Evolutionary conservation across 106 monocot genomes (phyloP).

Genomic region (Dendrobium huoshanense): DNA sequence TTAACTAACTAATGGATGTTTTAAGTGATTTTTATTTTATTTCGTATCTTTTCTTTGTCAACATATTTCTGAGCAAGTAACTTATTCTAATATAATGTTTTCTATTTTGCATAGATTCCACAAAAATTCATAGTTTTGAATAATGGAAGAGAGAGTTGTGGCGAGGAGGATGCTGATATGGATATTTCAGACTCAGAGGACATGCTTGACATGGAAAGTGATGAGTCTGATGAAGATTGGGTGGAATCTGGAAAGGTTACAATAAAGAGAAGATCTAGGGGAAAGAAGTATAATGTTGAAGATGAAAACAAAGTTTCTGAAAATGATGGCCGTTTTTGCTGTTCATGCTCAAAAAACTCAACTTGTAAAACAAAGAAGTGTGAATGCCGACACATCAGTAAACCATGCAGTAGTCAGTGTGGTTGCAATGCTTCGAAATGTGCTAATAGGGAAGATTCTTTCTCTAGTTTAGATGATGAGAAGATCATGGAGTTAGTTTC

Average conservation of each 20-base stretch:
- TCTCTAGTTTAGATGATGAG: conserved; percentile 20
- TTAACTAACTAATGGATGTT: too few relatives aligned
- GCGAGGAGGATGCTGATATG: conserved; percentile 55
- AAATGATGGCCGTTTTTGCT: conserved; percentile 23
- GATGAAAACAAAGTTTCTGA: background rate
- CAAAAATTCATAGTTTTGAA: conserved; percentile 19
- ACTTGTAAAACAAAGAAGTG: conserved; percentile 90
- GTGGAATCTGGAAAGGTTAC: conserved; percentile 30
- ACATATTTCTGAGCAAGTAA: background rate
- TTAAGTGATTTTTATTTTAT: too few relatives aligned
- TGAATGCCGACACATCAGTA: conserved; percentile 56
- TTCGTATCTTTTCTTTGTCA: too few relatives aligned
- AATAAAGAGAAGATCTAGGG: conserved; percentile 15
- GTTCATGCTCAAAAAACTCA: conserved; percentile 63
- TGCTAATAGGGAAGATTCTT: conserved; percentile 49
- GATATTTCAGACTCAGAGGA: conserved; percentile 73
- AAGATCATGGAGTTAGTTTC: conserved; percentile 38
- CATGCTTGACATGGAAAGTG: conserved; percentile 12
- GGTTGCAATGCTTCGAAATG: conserved; percentile 65
- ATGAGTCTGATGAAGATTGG: conserved; percentile 45
- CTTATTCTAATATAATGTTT: background rate
- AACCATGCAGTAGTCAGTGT: conserved; percentile 38
- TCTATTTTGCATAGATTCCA: conserved; percentile 19
- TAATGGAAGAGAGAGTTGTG: conserved; percentile 1
- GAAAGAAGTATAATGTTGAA: conserved; percentile 7